Percentiles rank a stretch among this genome's conserved stretches.
Evolutionary conservation across 108 stramenopile genomes (phyloP).

Genomic region (Asterionellopsis glacialis): DNA sequence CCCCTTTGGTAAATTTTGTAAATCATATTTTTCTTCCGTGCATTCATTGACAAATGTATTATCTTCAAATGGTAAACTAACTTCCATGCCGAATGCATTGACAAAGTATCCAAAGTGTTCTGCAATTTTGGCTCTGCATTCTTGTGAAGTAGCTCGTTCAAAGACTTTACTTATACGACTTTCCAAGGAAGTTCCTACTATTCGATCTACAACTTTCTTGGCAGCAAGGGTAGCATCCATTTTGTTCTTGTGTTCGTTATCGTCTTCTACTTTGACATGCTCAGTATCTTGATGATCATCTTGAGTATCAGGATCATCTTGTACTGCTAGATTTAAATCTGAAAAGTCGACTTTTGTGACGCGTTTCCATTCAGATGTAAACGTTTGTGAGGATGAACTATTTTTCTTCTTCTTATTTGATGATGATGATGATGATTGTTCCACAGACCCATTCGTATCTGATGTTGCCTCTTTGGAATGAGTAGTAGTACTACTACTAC

Average conservation of each 20-base stretch:
- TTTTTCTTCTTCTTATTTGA: constrained; percentile 2
- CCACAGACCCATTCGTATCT: too few relatives aligned
- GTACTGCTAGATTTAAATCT: too few relatives aligned
- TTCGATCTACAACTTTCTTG: constrained; percentile 2
- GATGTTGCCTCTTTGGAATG: too few relatives aligned
- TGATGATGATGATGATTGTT: neutral
- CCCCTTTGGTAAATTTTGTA: constrained; percentile 64
- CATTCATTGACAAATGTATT: constrained; percentile 53
- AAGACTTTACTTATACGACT: constrained; percentile 44
- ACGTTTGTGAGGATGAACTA: neutral
- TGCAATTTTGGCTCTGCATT: constrained; percentile 75
- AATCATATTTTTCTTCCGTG: constrained; percentile 49
- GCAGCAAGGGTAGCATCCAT: constrained; percentile 20
- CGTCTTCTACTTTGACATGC: too few relatives aligned
- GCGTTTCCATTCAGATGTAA: too few relatives aligned
- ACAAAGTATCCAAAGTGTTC: constrained; percentile 67
- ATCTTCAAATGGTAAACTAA: constrained; percentile 61
- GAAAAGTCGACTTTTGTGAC: too few relatives aligned
- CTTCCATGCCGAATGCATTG: constrained; percentile 71
- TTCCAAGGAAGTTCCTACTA: constrained; percentile 7
- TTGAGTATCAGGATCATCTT: too few relatives aligned
- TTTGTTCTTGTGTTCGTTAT: too few relatives aligned
- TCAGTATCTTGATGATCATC: too few relatives aligned
- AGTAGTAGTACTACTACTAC: too few relatives aligned
- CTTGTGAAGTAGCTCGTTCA: constrained; percentile 61